phyloP scores from a whole-genome alignment of 129 eudicot species.

The Deinandra increscens region DNA sequence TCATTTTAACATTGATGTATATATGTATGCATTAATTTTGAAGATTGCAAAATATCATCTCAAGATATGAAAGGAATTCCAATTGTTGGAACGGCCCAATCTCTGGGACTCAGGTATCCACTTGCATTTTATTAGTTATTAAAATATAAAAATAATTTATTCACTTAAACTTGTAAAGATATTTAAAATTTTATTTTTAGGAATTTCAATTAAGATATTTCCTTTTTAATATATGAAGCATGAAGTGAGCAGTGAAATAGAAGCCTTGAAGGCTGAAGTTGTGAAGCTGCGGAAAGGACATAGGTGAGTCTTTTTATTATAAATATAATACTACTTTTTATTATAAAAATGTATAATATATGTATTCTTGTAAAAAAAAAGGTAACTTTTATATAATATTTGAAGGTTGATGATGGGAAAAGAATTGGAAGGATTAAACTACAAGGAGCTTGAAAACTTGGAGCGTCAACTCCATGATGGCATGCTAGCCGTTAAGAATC shows the following conservation, averaged over 20 bases:
- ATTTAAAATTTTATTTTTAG: too few species aligned
- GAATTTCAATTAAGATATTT: too few species aligned
- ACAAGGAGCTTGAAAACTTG: constrained; percentile 61
- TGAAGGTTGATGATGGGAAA: constrained; percentile 69
- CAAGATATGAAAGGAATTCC: constrained; percentile 47
- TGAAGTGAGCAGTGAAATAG: constrained; percentile 41
- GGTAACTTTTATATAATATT: background rate
- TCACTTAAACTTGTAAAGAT: too few species aligned
- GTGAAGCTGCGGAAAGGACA: constrained; percentile 42
- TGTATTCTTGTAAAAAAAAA: background rate
- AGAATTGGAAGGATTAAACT: constrained; percentile 62
- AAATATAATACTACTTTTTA: background rate
- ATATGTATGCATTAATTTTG: too few species aligned
- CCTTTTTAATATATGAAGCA: constrained; percentile 19
- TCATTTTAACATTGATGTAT: too few species aligned
- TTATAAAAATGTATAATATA: background rate
- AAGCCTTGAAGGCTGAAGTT: constrained; percentile 55
- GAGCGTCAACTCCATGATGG: constrained; percentile 74
- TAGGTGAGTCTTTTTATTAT: constrained; percentile 28
- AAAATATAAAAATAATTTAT: background rate
- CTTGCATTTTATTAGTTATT: background rate
- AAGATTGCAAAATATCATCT: constrained; percentile 65
- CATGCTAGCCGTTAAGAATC: constrained; percentile 63
- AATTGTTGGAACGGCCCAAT: constrained; percentile 22
- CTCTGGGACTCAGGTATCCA: constrained; percentile 9